Percentiles rank a stretch among this genome's conserved stretches.
These are phyloP conservation scores for Zangia roseola DNA, from an alignment of 768 basidiomycete genomes.

Conservation along the genomic window DNA sequence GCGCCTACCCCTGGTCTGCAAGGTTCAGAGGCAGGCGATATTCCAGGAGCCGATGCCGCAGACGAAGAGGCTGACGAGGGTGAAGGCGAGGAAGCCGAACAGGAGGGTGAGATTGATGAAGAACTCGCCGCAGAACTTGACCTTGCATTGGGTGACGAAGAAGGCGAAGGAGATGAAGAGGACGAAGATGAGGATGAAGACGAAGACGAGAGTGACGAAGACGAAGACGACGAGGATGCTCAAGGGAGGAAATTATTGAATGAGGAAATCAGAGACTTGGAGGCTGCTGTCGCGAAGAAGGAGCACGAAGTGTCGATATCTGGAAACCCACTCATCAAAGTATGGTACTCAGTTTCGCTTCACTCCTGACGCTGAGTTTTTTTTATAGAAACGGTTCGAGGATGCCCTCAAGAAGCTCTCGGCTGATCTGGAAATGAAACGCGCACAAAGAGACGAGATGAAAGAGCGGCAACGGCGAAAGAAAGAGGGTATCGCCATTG, in stretches of 20 bases:
- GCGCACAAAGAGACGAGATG: constrained; percentile 74
- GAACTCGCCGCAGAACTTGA: constrained; percentile 88
- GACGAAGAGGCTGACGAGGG: constrained; percentile 61
- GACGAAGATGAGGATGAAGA: constrained; percentile 64
- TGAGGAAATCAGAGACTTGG: constrained; percentile 87
- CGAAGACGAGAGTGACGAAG: constrained; percentile 53
- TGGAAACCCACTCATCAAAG: constrained; percentile 85
- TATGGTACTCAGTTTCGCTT: constrained; percentile 25
- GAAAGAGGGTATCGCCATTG: constrained; percentile 58
- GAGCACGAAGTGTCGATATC: constrained; percentile 78
- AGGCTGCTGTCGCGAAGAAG: constrained; percentile 86
- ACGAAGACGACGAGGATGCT: constrained; percentile 78
- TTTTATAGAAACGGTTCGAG: constrained; percentile 83
- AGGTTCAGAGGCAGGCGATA: constrained; percentile 66
- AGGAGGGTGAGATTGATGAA: constrained; percentile 82
- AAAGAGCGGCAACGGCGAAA: constrained; percentile 70
- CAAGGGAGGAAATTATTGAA: constrained; percentile 79
- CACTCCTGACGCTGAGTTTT: not conserved
- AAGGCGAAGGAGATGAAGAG: constrained; percentile 65
- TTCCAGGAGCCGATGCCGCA: constrained; percentile 48
- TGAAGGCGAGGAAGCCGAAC: constrained; percentile 58
- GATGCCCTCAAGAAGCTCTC: constrained; percentile 87
- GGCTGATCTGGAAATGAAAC: constrained; percentile 83
- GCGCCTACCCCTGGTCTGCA: constrained; percentile 68
- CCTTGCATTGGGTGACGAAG: constrained; percentile 71